Base-by-base conservation (phyloP, 495 filamentous ascomycete species). In the Terfezia boudieri region DNA sequence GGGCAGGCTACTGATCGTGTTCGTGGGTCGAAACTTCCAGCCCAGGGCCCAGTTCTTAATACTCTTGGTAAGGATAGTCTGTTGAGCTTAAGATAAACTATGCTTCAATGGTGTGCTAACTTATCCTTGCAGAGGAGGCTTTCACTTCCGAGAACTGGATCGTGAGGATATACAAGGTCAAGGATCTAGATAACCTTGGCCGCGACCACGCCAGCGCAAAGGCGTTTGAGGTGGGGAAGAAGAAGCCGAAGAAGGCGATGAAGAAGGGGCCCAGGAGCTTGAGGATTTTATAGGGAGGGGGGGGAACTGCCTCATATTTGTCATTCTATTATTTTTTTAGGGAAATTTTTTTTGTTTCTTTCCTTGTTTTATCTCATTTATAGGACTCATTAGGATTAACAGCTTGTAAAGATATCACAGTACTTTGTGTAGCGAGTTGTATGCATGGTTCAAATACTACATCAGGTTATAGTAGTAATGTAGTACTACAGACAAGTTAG, bases 61-160 rank as follows among this genome's bases (percentile, higher is more conserved):
- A 89, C 80, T 16, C 67, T 99, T 41, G 92, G 41, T 46, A 14
- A 14, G 41, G 20, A 20, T 46, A 46, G 17, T 32, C 26, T 32
- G 7, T 20, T 32, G 26, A 32, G 7, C 26, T 32, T 32, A 32
- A 32, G 4, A 32, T 32, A 32, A 32, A 32, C 26, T 32, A 32
- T 32, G 4, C 26, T 32, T 4, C 26, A 32, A 32, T 32, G 26
- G 26, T 7, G 7, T 32, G 26, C 26, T 32, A 32, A 32, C 41
- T 46, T 46, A 5, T 46, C 17, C 41, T 46, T 46, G 12, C 3
- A 46, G 41, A 96, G 64, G 92, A 99, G 68, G 92, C 92, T 2
- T 99, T 89, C 70, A 99, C 92, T 48, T 93, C 85, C 61, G 92
- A 99, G 75, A 99, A 99, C 74, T 99, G 92, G 92, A 99, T 99